Conservation (phyloP, 225 moss, liverwort and hornwort genomes). For the Neckera pumila region DNA sequence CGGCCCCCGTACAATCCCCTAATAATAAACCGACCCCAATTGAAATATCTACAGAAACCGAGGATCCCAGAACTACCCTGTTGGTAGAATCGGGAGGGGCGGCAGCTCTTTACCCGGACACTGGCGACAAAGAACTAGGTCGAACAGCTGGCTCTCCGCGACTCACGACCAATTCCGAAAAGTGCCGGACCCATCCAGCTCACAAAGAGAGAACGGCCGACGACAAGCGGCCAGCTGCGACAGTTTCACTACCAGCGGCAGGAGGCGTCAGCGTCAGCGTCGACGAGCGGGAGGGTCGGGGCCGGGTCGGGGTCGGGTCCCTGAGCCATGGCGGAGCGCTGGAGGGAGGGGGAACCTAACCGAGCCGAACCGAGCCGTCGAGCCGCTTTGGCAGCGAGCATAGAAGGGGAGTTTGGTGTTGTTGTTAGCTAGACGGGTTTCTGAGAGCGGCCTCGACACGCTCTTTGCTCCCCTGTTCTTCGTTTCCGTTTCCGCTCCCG, state of each 20-base stretch:
- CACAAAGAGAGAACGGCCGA: not conserved
- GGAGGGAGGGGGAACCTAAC: not conserved
- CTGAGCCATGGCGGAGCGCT: too few species aligned
- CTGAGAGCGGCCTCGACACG: constrained; percentile 57
- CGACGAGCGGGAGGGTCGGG: not conserved
- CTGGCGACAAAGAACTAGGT: not conserved
- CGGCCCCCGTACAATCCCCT: not conserved
- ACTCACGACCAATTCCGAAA: not conserved
- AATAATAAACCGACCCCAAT: too few species aligned
- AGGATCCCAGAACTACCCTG: rapidly evolving
- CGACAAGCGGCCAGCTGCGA: not conserved
- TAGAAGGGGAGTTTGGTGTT: not conserved
- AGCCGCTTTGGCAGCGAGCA: not conserved
- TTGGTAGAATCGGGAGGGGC: rapidly evolving
- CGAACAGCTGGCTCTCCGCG: not conserved
- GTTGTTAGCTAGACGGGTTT: constrained; percentile 8
- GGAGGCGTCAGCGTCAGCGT: not conserved
- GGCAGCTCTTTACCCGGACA: too few species aligned
- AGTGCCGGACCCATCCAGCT: not conserved
- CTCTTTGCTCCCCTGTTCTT: constrained; percentile 25
- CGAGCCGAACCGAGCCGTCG: not conserved
- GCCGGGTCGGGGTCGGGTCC: not conserved
- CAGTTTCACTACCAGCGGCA: rapidly evolving
- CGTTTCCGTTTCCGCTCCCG: not conserved
- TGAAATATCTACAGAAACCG: rapidly evolving